phyloP scores from a whole-genome alignment of 2,329 filamentous ascomycete genomes.

The Coniella vitis region DNA sequence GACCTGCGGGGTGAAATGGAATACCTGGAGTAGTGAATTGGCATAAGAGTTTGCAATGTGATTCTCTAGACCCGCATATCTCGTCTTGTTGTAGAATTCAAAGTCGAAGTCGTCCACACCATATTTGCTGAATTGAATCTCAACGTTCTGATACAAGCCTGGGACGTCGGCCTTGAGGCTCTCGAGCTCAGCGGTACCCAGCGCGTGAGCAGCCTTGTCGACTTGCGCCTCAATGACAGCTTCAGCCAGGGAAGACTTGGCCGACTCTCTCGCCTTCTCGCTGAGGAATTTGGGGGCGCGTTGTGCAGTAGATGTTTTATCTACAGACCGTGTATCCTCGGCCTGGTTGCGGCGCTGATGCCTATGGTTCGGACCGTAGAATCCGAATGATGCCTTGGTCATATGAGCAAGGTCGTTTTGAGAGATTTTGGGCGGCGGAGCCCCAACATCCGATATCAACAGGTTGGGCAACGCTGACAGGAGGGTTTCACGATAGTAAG shows the following conservation, averaged over 20 bases:
- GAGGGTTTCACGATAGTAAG: conserved; percentile 82
- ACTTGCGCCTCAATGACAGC: conserved; percentile 34
- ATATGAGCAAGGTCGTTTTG: conserved; percentile 60
- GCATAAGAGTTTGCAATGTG: conserved; percentile 97
- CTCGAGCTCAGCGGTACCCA: conserved; percentile 64
- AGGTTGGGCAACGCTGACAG: conserved; percentile 87
- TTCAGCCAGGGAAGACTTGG: conserved; percentile 37
- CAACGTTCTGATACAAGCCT: conserved; percentile 83
- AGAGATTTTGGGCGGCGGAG: conserved; percentile 71
- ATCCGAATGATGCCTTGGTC: conserved; percentile 66
- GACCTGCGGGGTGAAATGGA: conserved; percentile 82
- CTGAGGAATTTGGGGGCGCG: conserved; percentile 88
- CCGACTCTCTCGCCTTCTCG: conserved; percentile 73
- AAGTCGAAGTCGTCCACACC: conserved; percentile 99
- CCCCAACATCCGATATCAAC: conserved; percentile 76
- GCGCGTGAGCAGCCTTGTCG: conserved; percentile 55
- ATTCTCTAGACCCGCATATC: conserved; percentile 86
- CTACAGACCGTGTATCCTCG: conserved; percentile 63
- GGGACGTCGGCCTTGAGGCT: conserved; percentile 76
- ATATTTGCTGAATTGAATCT: conserved; percentile 99
- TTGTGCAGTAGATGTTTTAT: conserved; percentile 55
- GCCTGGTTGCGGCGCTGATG: conserved; percentile 74
- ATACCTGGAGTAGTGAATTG: conserved; percentile 83
- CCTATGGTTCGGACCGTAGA: conserved; percentile 65
- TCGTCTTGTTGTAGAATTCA: conserved; percentile 92